Conservation (phyloP, 2,329 filamentous ascomycete species). For the Talaromyces albobiverticillius region DNA sequence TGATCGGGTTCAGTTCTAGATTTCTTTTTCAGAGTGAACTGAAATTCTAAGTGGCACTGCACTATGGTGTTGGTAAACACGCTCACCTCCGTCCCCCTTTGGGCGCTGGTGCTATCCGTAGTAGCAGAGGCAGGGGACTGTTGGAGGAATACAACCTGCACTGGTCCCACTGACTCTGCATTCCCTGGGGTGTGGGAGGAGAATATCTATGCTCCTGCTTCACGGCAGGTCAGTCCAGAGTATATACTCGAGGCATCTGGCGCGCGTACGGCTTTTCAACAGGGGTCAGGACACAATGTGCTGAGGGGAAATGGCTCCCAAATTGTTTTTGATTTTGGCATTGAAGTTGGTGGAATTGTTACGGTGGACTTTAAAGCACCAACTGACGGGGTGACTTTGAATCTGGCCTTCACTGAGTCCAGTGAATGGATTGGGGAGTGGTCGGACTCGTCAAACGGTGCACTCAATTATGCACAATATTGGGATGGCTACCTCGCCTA, state of each 20-base stretch:
- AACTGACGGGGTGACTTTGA: slow-evolving; percentile 34
- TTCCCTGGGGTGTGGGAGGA: slow-evolving; percentile 59
- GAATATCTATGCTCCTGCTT: slow-evolving; percentile 56
- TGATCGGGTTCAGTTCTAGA: too few species aligned
- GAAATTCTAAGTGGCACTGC: neutral
- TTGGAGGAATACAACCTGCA: slow-evolving; percentile 57
- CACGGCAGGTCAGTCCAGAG: slow-evolving; percentile 49
- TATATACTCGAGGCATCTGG: slow-evolving; percentile 39
- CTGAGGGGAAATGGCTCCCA: slow-evolving; percentile 50
- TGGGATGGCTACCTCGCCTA: slow-evolving; percentile 40
- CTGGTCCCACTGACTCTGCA: slow-evolving; percentile 46
- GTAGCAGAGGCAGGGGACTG: slow-evolving; percentile 34
- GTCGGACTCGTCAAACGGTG: slow-evolving; percentile 50
- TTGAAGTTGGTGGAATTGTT: slow-evolving; percentile 57
- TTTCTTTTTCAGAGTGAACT: neutral
- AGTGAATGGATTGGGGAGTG: slow-evolving; percentile 48
- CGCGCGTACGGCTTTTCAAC: slow-evolving; percentile 25
- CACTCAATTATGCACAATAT: slow-evolving; percentile 35
- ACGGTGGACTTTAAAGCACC: slow-evolving; percentile 49
- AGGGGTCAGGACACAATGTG: slow-evolving; percentile 26
- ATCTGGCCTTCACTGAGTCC: slow-evolving; percentile 49
- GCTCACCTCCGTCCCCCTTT: slow-evolving; percentile 3
- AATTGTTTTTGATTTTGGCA: slow-evolving; percentile 59
- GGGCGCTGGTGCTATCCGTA: slow-evolving; percentile 18
- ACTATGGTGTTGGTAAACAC: slow-evolving; percentile 5